phyloP scores from a whole-genome alignment of 2,329 filamentous ascomycete species.

The Trichoderma brevicompactum region DNA sequence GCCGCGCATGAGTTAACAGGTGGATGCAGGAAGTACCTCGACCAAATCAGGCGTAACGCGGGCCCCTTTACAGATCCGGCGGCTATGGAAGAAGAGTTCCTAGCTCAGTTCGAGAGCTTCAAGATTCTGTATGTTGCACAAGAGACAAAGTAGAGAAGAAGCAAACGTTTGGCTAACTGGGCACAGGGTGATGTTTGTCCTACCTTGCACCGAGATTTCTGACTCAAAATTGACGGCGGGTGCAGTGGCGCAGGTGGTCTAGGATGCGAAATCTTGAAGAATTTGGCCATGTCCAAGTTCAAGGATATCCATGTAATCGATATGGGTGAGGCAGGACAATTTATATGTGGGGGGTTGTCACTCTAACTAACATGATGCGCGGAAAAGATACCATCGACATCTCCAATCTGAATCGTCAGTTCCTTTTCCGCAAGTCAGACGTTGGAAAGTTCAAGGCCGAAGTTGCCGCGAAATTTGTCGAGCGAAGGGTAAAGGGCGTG shows the following conservation, averaged over 20 bases:
- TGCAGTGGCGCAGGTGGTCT: slow-evolving; percentile 86
- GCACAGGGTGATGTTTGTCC: slow-evolving; percentile 56
- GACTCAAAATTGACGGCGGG: neutral
- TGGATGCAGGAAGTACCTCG: slow-evolving; percentile 73
- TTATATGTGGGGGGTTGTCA: neutral
- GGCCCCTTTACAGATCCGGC: slow-evolving; percentile 81
- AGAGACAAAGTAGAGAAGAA: neutral
- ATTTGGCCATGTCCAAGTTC: slow-evolving; percentile 92
- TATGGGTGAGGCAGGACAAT: slow-evolving; percentile 68
- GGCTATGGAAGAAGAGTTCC: slow-evolving; percentile 55
- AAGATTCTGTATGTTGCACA: slow-evolving; percentile 69
- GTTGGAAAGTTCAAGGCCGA: slow-evolving; percentile 94
- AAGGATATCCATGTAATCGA: slow-evolving; percentile 98
- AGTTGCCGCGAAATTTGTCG: slow-evolving; percentile 88
- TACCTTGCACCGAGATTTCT: slow-evolving; percentile 25
- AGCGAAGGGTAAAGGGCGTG: slow-evolving; percentile 85
- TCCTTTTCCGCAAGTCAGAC: slow-evolving; percentile 88
- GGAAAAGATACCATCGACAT: slow-evolving; percentile 92
- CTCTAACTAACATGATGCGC: neutral
- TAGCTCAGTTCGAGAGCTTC: slow-evolving; percentile 65
- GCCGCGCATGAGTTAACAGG: slow-evolving; percentile 29
- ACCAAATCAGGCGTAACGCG: slow-evolving; percentile 74
- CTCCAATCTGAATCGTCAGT: slow-evolving; percentile 96
- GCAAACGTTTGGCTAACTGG: slow-evolving; percentile 27
- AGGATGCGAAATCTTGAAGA: slow-evolving; percentile 96